Base-by-base conservation (phyloP, 1,284 basidiomycete genomes). In the Trichosporon sp. region DNA sequence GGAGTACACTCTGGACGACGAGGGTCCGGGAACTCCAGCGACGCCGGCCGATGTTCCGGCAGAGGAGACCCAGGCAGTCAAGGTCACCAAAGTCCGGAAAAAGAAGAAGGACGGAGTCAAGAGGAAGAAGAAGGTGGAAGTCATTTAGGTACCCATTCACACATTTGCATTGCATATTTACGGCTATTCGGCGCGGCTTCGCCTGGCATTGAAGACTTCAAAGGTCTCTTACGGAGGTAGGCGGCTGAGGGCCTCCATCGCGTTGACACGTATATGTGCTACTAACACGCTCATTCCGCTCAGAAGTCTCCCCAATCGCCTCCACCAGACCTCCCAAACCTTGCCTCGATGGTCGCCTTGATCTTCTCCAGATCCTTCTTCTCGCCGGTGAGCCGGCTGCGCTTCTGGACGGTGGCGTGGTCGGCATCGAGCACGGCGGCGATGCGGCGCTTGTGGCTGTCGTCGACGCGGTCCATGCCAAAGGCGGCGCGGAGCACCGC, bases 1-100 rank as follows among this genome's bases (percentile, higher is more conserved):
- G 23, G 85, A 87, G 66, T 92, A 90, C 71, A 87, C 88, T 64
- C 83, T 85, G 0, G 81, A 84, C 25, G 84, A 86, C n/a, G 75
- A 73, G 34, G 44, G 65, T 23, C 84, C 87, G 6, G 85, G 84
- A 2, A 44, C 42, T 29, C 53, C 67, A 6, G 68, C 67, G n/a
- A 21, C 64, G 18, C 56, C 44, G 3, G 69, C 73, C 7, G 77
- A 75, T 11, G 71, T 73, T 1, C 67, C 76, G 4, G 70, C 73
- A 2, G 74, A 72, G 31, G 75, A 78, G 60, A 74, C 78, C 3
- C 72, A 81, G 70, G 78, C 79, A 2, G 79, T 83, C n/a, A 79
- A 78, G 64, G 77, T 80, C 5, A 78, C 81, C 15, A 79, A 78
- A 65, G 79, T 81, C 3, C 80, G 79, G 73, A 70, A 77, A 67